Base-by-base conservation (phyloP, 495 filamentous ascomycete species). In the Trichoderma gamsii region DNA sequence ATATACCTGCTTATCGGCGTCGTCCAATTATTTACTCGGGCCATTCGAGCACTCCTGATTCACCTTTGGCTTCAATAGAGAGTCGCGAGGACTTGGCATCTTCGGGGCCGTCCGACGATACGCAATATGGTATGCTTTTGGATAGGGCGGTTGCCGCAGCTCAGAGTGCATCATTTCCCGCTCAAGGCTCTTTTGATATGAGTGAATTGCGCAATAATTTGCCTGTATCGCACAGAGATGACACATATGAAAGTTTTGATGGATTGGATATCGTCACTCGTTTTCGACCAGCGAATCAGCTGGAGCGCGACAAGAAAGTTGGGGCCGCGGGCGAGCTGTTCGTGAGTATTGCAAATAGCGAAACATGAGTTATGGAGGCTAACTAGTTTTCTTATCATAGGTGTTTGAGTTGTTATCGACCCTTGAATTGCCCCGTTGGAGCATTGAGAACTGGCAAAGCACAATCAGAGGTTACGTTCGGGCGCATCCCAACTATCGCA, bases 251-350 rank as follows among this genome's bases (percentile, higher is more conserved):
- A 38, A 38, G 35, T 38, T 38, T 4, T 9, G 5, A 38, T 9
- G 35, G 35, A 3, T 38, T 38, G 35, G 35, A 38, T 38, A 38
- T 38, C 7, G 35, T 3, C 49, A 66, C 67, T 59, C 59, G 69
- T 16, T 61, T 74, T 63, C 67, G 71, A n/a, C 70, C 71, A 2
- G 68, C 38, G 23, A 61, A 61, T 13, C 72, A 75, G 66, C 63
- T 79, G 4, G 76, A 76, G 49, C 71, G 78, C 23, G 75, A 80
- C 68, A 75, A 66, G 66, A 76, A 74, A 63, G 73, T 83, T 63
- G 81, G 80, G 15, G 80, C 81, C 0, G 80, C 79, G 2, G 81
- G 81, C 13, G 81, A 83, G 66, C 72, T 83, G n/a, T 82, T 77
- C 65, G 81, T 81, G 70, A 72, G 79, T 73, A 23, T 51, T 61